Percentiles rank a stretch among this genome's conserved stretches.
Evolutionary conservation across 306 rosid species (phyloP).

Genomic region (Ormosia semicastrata): DNA sequence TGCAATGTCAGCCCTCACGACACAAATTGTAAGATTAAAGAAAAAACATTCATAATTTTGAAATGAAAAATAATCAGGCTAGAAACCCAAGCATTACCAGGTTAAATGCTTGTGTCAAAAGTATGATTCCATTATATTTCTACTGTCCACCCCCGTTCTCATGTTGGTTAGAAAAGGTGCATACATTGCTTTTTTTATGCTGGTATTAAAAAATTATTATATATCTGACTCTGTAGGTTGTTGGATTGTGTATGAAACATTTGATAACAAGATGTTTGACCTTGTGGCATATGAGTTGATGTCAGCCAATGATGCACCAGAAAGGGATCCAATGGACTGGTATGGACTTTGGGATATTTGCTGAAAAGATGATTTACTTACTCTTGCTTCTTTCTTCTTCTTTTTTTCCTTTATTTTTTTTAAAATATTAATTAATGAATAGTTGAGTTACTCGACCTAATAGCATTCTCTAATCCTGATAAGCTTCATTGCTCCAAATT

Average conservation of each 20-base stretch:
- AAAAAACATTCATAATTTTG: neutral
- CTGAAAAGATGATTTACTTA: neutral
- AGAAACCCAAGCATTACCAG: neutral
- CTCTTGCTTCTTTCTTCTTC: neutral
- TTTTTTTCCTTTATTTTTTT: too few relatives aligned
- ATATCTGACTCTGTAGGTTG: slow-evolving; percentile 55
- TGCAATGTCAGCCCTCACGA: neutral
- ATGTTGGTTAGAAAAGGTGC: neutral
- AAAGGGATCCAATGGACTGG: slow-evolving; percentile 99
- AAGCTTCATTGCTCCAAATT: neutral
- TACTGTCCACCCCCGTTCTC: neutral
- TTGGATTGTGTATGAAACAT: slow-evolving; percentile 68
- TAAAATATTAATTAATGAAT: neutral
- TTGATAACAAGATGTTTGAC: slow-evolving; percentile 55
- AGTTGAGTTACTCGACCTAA: neutral
- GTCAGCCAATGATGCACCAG: slow-evolving; percentile 96
- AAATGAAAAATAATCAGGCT: neutral
- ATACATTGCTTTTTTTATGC: neutral
- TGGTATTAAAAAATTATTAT: slow-evolving; percentile 8
- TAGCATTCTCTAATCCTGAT: neutral
- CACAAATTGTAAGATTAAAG: slow-evolving; percentile 14
- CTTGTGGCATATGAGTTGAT: slow-evolving; percentile 85
- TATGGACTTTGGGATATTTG: slow-evolving; percentile 30
- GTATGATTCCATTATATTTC: slow-evolving; percentile 4
- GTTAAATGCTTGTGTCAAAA: slow-evolving; percentile 5